phyloP scores from a whole-genome alignment of 192 early-diverging fungal species.

The Backusella psychrophila region DNA sequence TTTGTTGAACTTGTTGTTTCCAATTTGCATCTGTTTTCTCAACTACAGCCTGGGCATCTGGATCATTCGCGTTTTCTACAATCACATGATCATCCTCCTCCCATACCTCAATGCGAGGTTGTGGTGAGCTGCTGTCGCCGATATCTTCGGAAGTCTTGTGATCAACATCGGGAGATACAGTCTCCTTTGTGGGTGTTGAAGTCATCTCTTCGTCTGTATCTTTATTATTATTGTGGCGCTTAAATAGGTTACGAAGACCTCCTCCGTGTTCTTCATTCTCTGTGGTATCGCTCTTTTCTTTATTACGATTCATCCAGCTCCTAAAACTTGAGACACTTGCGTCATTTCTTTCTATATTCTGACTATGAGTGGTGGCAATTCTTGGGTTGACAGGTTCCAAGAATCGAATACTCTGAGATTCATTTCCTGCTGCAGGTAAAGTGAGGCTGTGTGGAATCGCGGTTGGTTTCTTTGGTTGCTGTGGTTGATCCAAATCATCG shows the following conservation, averaged over 20 bases:
- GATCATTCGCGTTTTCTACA: slow-evolving; percentile 15
- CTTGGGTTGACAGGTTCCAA: slow-evolving; percentile 38
- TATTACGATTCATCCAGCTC: slow-evolving; percentile 11
- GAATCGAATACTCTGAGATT: slow-evolving; percentile 35
- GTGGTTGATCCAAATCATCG: slow-evolving; percentile 12
- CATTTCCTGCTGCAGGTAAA: slow-evolving; percentile 8
- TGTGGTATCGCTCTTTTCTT: background rate
- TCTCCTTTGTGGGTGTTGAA: background rate
- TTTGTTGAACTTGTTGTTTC: background rate
- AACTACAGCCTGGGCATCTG: background rate
- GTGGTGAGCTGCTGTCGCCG: background rate
- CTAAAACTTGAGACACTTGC: slow-evolving; percentile 16
- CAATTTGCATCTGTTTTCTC: slow-evolving; percentile 24
- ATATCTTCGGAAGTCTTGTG: background rate
- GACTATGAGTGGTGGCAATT: background rate
- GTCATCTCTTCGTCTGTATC: background rate
- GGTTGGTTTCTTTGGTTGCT: background rate
- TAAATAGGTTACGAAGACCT: background rate
- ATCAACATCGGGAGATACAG: background rate
- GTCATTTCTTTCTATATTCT: slow-evolving; percentile 2
- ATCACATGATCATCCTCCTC: slow-evolving; percentile 20
- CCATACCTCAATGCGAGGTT: slow-evolving; percentile 25
- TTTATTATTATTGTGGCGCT: background rate
- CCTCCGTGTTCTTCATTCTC: background rate
- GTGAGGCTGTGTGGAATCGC: background rate